Base-by-base conservation (phyloP, 1,139 yeast genomes). In the Scheffersomyces lignicola region DNA sequence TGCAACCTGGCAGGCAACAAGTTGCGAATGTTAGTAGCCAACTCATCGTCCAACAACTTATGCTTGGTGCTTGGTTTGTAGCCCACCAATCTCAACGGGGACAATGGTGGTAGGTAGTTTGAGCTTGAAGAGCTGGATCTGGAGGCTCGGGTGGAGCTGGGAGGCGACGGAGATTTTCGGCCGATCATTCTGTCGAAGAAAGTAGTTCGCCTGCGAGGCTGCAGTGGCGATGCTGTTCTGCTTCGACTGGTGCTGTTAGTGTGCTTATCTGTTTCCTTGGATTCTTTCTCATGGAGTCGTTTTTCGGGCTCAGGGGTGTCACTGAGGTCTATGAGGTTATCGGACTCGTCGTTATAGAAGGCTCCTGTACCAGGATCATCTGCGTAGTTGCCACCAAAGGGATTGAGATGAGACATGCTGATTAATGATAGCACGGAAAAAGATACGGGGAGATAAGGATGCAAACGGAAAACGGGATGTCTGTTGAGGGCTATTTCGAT, bases 1-100 rank as follows among this genome's bases (percentile, higher is more conserved):
- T 88, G 96, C 28, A 86, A 65, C 33, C 97, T 65, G 4, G 86
- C 73, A 0, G 97, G 96, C 38, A 90, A 56, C 36, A 88, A 68
- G 28, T 69, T 65, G 32, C 97, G 69, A 25, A 92, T 72, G 41
- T 87, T 89, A 39, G 75, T 83, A 1, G 94, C 92, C 47, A 90
- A 62, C 31, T 77, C 83, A 1, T 52, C 47, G 13, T 71, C 70
- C 41, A 92, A 51, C 8, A 90, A 60, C 43, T 73, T 68, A 42
- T 77, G 77, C 38, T 68, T 75, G 1, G 95, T 84, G 2, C 65
- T 57, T 0, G 62, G 50, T 23, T 66, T 64, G 52, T 83, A 86
- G 0, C 96, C 96, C 1, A 24, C 32, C n/a, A 69, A 47, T 4
- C 30, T 39, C 14, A 69, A 35, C 1, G 65, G 64, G 6, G 63